phyloP scores from a whole-genome alignment of 106 monocot species.

The Agapanthus africanus region DNA sequence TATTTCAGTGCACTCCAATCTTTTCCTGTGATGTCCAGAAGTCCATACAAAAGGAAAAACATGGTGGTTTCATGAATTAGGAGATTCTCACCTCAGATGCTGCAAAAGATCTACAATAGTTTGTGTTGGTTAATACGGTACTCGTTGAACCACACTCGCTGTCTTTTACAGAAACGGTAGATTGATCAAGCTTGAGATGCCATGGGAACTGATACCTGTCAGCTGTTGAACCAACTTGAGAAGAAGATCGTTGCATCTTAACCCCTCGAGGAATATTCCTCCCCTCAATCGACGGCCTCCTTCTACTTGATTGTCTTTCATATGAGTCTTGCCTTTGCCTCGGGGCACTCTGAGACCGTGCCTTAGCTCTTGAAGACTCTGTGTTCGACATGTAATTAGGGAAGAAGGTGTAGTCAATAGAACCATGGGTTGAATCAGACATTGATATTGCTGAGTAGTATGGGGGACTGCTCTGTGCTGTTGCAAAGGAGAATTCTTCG shows the following conservation, averaged over 20 bases:
- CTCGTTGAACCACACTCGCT: slow-evolving; percentile 64
- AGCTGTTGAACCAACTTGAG: slow-evolving; percentile 21
- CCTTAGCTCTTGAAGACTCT: slow-evolving; percentile 62
- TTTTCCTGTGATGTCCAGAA: neutral
- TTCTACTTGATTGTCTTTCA: slow-evolving; percentile 31
- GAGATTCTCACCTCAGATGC: slow-evolving; percentile 6
- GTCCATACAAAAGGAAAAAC: neutral
- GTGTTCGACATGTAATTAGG: slow-evolving; percentile 85
- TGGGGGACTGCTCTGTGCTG: slow-evolving; percentile 40
- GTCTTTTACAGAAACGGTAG: slow-evolving; percentile 42
- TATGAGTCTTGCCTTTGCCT: slow-evolving; percentile 35
- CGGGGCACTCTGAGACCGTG: slow-evolving; percentile 61
- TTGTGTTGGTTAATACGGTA: slow-evolving; percentile 38
- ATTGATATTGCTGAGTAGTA: slow-evolving; percentile 27
- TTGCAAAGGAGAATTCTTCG: slow-evolving; percentile 33
- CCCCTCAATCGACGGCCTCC: slow-evolving; percentile 28
- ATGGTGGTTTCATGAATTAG: neutral
- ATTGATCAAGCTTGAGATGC: slow-evolving; percentile 49
- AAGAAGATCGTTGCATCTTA: slow-evolving; percentile 49
- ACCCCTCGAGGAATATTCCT: slow-evolving; percentile 30
- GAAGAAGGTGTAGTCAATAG: slow-evolving; percentile 10
- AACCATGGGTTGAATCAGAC: slow-evolving; percentile 6
- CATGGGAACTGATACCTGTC: slow-evolving; percentile 38
- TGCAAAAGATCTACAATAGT: slow-evolving; percentile 29
- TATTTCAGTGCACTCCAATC: slow-evolving; percentile 1